Base-by-base conservation (phyloP, 1,139 yeast genomes). In the Yamadazyma membranifaciens region DNA sequence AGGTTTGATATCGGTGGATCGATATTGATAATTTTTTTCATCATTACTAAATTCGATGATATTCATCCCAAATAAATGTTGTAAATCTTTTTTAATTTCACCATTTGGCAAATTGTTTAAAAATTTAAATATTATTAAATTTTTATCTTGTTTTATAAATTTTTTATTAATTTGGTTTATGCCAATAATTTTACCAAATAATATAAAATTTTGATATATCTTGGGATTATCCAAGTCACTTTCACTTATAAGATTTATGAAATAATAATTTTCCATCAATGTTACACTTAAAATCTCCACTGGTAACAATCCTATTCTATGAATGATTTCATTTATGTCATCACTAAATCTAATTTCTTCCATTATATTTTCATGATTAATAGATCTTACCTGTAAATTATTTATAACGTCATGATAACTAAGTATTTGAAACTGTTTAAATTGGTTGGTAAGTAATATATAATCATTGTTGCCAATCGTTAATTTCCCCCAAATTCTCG, bases 211-310 rank as follows among this genome's bases (percentile, higher is more conserved):
- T 22, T 50, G 54, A 30, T 50, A 50, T 10, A 50, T 38, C 26
- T 49, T 50, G 3, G 54, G 54, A 37, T 50, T 50, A 37, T 50
- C 54, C 31, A 50, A 40, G 34, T 50, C 54, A 42, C 54, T 48
- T 42, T 50, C 54, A 42, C 53, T 49, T n/a, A 50, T 49, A 10
- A 44, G 34, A 33, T 49, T 50, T 28, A 37, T 45, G 34, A 50
- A 50, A 3, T 45, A 36, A 12, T 45, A 33, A 17, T 49, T 45
- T 14, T 42, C 34, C 15, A 35, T 34, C 12, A 42, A 38, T n/a
- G 42, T 24, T 1, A 50, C 41, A n/a, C 50, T 48, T n/a, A 50
- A 33, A 31, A 45, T 46, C 30, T 49, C 54, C 35, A 41, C 44
- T 6, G 54, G 54, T 30, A 50, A 34, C 14, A 50, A 36, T 36